Evolutionary conservation across 139 green algal genomes (phyloP), one percentile per base, ranked within the genome.

Genomic region (Edaphochlamys debaryana): DNA sequence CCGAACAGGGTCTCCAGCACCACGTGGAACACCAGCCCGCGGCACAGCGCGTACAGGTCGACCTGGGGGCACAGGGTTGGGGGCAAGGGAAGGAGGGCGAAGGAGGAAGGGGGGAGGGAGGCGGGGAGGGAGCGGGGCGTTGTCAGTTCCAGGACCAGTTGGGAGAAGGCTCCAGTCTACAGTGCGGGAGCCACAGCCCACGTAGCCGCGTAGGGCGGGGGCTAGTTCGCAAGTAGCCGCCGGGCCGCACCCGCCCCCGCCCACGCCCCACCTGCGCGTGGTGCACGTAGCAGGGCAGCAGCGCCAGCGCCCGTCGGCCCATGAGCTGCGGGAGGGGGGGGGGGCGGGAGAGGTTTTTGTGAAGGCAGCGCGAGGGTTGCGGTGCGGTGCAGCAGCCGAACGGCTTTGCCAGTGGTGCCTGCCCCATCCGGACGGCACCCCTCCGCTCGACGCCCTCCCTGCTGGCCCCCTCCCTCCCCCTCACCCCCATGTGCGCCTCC

Each of bases 1-100:
- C 93, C 92, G 82, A 94, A 95, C 29, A 96, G 50, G 0, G 74
- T 42, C 32, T 81, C 64, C 5, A 94, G 79, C 11, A 87, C 89
- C 32, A 84, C 73, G 1, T 71, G 29, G 62, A 95, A 96, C 15
- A 96, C 84, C 22, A 95, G 72, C 3, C 30, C 29, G 45, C 91
- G 86, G 2, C 91, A 52, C 0, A 86, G 75, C 30, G 34, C 30
- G 67, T 80, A 88, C 19, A 96, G 82, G 41, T 96, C 93, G 23
- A 95, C 87, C 91, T 96, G 77, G 9, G 58, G 36, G 37, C n/a
- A n/a, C n/a, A n/a, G n/a, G n/a, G n/a, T n/a, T n/a, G n/a, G n/a
- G n/a, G n/a, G n/a, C n/a, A n/a, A n/a, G n/a, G n/a, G n/a, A n/a
- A n/a, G n/a, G n/a, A n/a, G n/a, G n/a, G n/a, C n/a, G n/a, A 58